Conservation (phyloP, 73 alveolate species). For the Paramecium caudatum region DNA sequence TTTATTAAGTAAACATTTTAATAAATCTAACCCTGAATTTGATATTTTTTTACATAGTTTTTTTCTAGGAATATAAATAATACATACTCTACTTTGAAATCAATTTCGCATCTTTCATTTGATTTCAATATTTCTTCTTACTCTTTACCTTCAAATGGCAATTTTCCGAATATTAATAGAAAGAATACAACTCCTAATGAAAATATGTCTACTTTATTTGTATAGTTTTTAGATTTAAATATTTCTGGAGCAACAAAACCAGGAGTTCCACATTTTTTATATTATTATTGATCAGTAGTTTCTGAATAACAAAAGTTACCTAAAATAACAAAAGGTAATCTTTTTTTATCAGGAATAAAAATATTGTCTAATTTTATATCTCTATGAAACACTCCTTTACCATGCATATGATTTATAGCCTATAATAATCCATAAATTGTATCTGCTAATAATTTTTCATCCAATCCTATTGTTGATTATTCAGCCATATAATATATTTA, state of each 20-base stretch:
- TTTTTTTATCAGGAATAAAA: constrained; percentile 56
- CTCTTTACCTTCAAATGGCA: constrained; percentile 78
- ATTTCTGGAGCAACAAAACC: constrained; percentile 78
- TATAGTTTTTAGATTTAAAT: constrained; percentile 64
- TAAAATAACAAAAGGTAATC: constrained; percentile 56
- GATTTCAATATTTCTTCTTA: constrained; percentile 69
- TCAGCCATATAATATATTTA: constrained; percentile 42
- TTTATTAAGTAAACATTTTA: constrained; percentile 71
- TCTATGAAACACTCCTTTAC: constrained; percentile 65
- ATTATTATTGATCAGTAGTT: constrained; percentile 47
- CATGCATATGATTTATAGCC: constrained; percentile 72
- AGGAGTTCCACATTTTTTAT: constrained; percentile 77
- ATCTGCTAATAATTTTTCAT: constrained; percentile 68
- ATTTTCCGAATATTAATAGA: constrained; percentile 63
- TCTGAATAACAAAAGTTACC: constrained; percentile 74
- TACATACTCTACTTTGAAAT: constrained; percentile 39
- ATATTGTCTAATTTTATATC: constrained; percentile 72
- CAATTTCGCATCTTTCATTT: constrained; percentile 72
- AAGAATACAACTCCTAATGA: constrained; percentile 68
- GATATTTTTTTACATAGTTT: constrained; percentile 68
- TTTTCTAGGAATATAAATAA: constrained; percentile 55
- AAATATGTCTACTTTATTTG: constrained; percentile 72
- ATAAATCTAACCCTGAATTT: constrained; percentile 70
- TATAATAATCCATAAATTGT: constrained; percentile 60
- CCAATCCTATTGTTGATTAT: constrained; percentile 33